Base-by-base conservation (phyloP, 352 stramenopile genomes). In the Phytophthora quininea region DNA sequence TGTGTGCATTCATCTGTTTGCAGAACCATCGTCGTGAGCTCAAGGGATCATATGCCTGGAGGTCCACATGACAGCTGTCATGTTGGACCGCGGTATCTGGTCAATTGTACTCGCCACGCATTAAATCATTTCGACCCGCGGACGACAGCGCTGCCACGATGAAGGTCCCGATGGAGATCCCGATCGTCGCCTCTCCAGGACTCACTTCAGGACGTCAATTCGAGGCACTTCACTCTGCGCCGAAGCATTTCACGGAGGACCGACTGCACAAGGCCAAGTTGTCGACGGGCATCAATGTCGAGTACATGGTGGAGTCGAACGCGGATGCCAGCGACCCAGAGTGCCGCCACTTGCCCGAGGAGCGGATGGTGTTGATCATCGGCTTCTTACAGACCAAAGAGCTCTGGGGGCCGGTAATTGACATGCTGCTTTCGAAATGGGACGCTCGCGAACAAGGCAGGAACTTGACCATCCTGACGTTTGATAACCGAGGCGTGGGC, bases 401-500 rank as follows among this genome's bases (percentile, higher is more conserved):
- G 51, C 66, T 67, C 14, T 86, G 74, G 77, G 61, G 69, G 19
- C 66, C 74, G 1, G 64, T 73, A 19, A 73, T 86, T 57, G 69
- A 82, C 40, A 70, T 72, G 24, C 57, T 86, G 19, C 63, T 86
- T 24, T 56, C 51, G n/a, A 71, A 71, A 65, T 83, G 72, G 76
- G 64, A 70, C 29, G 61, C 51, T 15, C 47, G 52, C 30, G 62
- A 62, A n/a, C 67, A 58, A 54, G 55, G 58, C 30, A 31, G 54
- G 46, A 69, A 72, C 38, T 63, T 81, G 10, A 70, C 71, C 42
- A 61, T 87, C 37, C 56, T 84, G 12, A 79, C 70, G 6, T 71
- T 84, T 7, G 78, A 84, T 61, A 87, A 87, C 54, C 75, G 78
- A 42, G 78, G 78, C 14, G 69, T 80, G 29, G 78, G 78, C 24